Conservation (phyloP, 2,329 filamentous ascomycete species). For the Claviceps sp. region DNA sequence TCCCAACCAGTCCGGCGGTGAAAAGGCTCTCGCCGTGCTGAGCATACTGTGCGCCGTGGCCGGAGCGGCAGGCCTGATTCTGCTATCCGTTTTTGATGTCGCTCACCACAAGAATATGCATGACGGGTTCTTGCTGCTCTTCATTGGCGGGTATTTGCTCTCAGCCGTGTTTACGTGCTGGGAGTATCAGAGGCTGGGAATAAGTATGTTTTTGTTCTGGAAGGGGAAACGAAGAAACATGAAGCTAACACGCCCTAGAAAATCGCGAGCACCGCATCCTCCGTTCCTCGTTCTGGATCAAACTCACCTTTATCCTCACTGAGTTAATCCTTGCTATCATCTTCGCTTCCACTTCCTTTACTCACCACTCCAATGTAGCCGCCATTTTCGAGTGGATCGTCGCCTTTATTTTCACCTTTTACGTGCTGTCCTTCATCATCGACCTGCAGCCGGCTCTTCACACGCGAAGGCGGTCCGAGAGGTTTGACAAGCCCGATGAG, state of each 20-base stretch:
- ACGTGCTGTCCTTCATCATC: constrained; percentile 74
- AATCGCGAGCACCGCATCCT: constrained; percentile 66
- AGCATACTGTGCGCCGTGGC: constrained; percentile 56
- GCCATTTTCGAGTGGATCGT: constrained; percentile 72
- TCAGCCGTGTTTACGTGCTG: constrained; percentile 80
- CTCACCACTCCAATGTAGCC: constrained; percentile 44
- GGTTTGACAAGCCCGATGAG: constrained; percentile 18
- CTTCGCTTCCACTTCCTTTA: constrained; percentile 49
- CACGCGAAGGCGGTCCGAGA: constrained; percentile 29
- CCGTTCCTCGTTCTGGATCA: constrained; percentile 71
- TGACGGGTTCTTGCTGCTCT: constrained; percentile 64
- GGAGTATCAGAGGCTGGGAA: constrained; percentile 78
- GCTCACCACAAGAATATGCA: constrained; percentile 53
- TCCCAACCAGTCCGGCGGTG: constrained; percentile 49
- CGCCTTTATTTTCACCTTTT: constrained; percentile 76
- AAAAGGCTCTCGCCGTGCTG: constrained; percentile 49
- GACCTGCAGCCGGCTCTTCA: constrained; percentile 71
- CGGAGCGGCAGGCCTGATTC: constrained; percentile 68
- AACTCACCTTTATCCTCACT: constrained; percentile 70
- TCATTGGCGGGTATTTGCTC: constrained; percentile 75
- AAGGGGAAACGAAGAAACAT: not conserved
- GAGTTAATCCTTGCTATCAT: constrained; percentile 61
- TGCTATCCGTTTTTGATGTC: constrained; percentile 79
- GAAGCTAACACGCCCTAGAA: constrained; percentile 25
- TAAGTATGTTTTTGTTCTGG: constrained; percentile 34